phyloP scores from a whole-genome alignment of 805 yeast species.

The Kazachstania martiniae region DNA sequence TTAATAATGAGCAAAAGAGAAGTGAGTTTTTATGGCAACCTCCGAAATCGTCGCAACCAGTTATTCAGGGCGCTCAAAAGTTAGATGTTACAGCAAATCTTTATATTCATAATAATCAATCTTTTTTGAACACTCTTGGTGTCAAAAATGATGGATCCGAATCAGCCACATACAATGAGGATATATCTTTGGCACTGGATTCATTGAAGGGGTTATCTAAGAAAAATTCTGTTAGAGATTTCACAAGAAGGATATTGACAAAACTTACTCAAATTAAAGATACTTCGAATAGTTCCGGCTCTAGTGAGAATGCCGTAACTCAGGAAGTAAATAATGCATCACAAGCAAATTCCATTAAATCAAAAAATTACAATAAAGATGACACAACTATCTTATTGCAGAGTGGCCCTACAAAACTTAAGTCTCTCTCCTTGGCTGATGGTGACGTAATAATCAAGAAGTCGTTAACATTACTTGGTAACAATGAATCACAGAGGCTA shows the following conservation, averaged over 20 bases:
- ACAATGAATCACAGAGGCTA: background rate
- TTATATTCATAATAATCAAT: constrained; percentile 1
- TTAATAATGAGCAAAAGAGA: background rate
- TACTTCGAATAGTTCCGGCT: background rate
- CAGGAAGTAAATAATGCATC: background rate
- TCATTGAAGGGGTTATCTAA: constrained; percentile 18
- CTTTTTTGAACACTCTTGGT: background rate
- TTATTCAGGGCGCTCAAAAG: constrained; percentile 15
- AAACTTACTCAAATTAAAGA: constrained; percentile 5
- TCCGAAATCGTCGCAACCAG: constrained; percentile 18
- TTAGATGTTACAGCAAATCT: constrained; percentile 18
- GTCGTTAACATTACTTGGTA: constrained; percentile 5
- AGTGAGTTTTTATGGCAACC: constrained; percentile 18
- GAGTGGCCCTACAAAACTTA: no score
- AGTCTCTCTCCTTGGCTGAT: no score
- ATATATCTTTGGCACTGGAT: constrained; percentile 18
- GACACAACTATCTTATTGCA: no score
- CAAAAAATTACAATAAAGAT: background rate
- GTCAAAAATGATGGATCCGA: background rate
- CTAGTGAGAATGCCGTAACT: background rate
- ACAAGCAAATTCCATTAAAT: background rate
- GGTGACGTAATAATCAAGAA: constrained; percentile 6
- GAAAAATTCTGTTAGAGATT: constrained; percentile 13
- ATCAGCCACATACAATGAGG: constrained; percentile 1
- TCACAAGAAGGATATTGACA: constrained; percentile 17